phyloP scores from a whole-genome alignment of 2,329 filamentous ascomycete genomes.

The Ophiocordyceps camponoti-rufipedis region DNA sequence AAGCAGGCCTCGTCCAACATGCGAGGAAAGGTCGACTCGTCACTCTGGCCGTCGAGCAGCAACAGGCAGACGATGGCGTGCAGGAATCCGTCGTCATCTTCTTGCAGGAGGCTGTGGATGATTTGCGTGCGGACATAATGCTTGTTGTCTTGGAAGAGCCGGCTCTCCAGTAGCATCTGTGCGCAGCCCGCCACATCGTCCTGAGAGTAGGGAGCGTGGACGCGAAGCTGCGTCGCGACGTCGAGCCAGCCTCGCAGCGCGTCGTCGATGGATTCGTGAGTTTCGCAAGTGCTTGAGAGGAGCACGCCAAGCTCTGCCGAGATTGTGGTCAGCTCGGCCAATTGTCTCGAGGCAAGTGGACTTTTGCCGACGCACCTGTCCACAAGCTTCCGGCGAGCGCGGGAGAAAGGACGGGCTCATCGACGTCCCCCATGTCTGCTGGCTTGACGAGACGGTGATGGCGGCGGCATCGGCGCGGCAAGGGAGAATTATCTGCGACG shows the following conservation, averaged over 20 bases:
- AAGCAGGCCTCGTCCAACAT: slow-evolving; percentile 84
- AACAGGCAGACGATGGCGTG: slow-evolving; percentile 72
- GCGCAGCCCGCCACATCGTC: slow-evolving; percentile 68
- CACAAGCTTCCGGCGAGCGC: slow-evolving; percentile 79
- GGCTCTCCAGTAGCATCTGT: slow-evolving; percentile 57
- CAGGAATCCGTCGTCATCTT: slow-evolving; percentile 66
- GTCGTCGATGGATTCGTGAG: slow-evolving; percentile 55
- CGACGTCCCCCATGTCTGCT: slow-evolving; percentile 40
- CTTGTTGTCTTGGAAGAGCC: slow-evolving; percentile 53
- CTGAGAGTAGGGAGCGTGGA: slow-evolving; percentile 56
- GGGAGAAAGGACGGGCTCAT: slow-evolving; percentile 41
- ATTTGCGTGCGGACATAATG: slow-evolving; percentile 88
- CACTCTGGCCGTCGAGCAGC: slow-evolving; percentile 65
- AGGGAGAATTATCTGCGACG: background rate
- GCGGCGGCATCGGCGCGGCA: slow-evolving; percentile 15
- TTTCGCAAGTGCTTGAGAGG: slow-evolving; percentile 26
- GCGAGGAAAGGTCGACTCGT: slow-evolving; percentile 63
- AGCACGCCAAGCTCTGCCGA: slow-evolving; percentile 28
- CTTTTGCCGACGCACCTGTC: slow-evolving; percentile 41
- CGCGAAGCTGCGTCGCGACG: slow-evolving; percentile 59
- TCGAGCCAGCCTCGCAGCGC: slow-evolving; percentile 68
- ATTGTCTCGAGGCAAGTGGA: background rate
- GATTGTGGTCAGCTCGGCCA: background rate
- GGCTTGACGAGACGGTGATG: slow-evolving; percentile 8
- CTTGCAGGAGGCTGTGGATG: slow-evolving; percentile 68